Evolutionary conservation across 164 flowering plant genomes (phyloP).

Genomic region (Litsea cubeba): DNA sequence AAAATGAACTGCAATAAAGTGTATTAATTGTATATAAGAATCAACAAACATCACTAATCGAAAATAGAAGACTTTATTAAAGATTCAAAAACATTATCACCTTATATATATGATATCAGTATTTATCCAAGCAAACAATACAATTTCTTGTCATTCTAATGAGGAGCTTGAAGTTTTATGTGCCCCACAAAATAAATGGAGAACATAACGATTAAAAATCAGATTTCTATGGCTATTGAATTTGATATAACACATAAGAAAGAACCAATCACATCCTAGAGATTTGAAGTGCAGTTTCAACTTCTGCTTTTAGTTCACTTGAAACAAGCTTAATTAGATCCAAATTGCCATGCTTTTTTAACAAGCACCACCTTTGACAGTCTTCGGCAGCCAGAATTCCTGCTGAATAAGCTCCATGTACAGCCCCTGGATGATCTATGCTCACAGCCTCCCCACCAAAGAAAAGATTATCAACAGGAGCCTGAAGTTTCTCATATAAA

Average conservation of each 20-base stretch:
- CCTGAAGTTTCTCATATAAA: slow-evolving; percentile 64
- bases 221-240: not conserved
- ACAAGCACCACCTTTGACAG: slow-evolving; percentile 41
- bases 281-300: slow-evolving; percentile 60
- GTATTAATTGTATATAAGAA: not conserved
- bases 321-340: slow-evolving; percentile 35
- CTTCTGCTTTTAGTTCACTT: slow-evolving; percentile 37
- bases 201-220: not conserved
- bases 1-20: not conserved
- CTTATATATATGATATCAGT: too few relatives aligned
- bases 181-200: not conserved
- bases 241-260: not conserved
- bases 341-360: slow-evolving; percentile 34
- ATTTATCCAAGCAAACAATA: not conserved
- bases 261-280: slow-evolving; percentile 60
- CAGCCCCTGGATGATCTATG: slow-evolving; percentile 79
- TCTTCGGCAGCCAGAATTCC: slow-evolving; percentile 66
- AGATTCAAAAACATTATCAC: too few relatives aligned
- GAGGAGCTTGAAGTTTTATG: not conserved
- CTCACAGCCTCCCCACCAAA: slow-evolving; percentile 94
- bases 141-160: not conserved
- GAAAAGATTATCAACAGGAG: slow-evolving; percentile 66
- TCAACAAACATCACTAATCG: too few relatives aligned
- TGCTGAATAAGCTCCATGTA: slow-evolving; percentile 83
- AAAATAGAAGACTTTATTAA: too few relatives aligned